phyloP scores from a whole-genome alignment of 208 protist genomes.

The Giardia muris region DNA sequence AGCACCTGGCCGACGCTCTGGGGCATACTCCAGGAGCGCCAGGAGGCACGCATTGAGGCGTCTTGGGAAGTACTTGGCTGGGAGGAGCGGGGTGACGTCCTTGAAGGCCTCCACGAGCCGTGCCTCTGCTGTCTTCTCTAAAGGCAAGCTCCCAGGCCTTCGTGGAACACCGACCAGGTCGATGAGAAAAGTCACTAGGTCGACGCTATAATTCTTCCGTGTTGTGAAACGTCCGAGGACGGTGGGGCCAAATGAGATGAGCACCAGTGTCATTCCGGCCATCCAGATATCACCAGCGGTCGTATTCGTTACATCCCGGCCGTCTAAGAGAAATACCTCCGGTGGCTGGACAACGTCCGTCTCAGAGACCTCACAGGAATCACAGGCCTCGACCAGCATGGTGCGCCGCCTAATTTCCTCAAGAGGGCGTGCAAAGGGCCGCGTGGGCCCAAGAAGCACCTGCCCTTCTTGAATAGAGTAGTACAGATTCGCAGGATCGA shows the following conservation, averaged over 20 bases:
- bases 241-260: not conserved
- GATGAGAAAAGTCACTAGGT: not conserved
- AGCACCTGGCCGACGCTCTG: too few relatives aligned
- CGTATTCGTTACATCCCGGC: too few relatives aligned
- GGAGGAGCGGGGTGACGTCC: not conserved
- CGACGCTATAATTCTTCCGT: not conserved
- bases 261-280: not conserved
- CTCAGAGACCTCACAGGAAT: not conserved
- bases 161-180: not conserved
- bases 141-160: not conserved
- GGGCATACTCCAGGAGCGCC: too few relatives aligned
- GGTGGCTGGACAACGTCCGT: too few relatives aligned
- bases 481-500: not conserved
- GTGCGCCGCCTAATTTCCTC: not conserved
- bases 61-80: too few relatives aligned
- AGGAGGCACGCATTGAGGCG: too few relatives aligned
- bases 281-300: not conserved
- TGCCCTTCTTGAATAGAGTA: not conserved
- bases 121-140: not conserved
- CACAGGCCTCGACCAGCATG: not conserved
- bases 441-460: not conserved
- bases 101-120: not conserved
- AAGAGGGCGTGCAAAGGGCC: not conserved
- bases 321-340: not conserved
- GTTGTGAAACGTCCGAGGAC: not conserved